phyloP scores from a whole-genome alignment of 306 rosid species.

The Ziziphus jujuba region DNA sequence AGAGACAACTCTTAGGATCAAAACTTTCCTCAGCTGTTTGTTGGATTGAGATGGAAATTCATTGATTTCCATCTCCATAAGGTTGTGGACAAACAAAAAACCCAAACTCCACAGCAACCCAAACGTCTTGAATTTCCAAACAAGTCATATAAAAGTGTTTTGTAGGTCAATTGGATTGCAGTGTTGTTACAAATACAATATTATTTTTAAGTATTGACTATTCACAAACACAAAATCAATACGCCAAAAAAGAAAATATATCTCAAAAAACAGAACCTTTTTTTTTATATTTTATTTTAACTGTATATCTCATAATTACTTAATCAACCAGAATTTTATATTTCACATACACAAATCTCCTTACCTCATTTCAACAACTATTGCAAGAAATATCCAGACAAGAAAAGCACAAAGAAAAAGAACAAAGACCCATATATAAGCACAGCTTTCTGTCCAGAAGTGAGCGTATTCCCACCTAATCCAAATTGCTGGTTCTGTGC shows the following conservation, averaged over 20 bases:
- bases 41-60: no score
- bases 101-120: no score
- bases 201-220: slow-evolving; percentile 3
- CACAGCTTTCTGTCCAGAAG: slow-evolving; percentile 85
- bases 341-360: slow-evolving; percentile 8
- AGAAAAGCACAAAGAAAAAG: slow-evolving; percentile 73
- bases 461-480: slow-evolving; percentile 78
- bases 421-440: slow-evolving; percentile 78
- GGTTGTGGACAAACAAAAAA: no score
- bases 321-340: slow-evolving; percentile 14
- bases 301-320: slow-evolving; percentile 13
- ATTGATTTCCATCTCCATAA: no score
- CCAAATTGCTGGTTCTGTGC: slow-evolving; percentile 97
- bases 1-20: no score
- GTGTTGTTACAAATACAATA: slow-evolving; percentile 1
- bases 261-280: background rate
- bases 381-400: slow-evolving; percentile 86
- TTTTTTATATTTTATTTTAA: no score
- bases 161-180: background rate
- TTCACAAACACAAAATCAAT: slow-evolving; percentile 11
- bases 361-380: slow-evolving; percentile 31
- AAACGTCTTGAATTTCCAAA: no score
- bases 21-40: no score
- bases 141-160: background rate
- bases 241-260: background rate